Evolutionary conservation across 441 rosid genomes (phyloP).

Genomic region (Rhodomyrtus psidioides): DNA sequence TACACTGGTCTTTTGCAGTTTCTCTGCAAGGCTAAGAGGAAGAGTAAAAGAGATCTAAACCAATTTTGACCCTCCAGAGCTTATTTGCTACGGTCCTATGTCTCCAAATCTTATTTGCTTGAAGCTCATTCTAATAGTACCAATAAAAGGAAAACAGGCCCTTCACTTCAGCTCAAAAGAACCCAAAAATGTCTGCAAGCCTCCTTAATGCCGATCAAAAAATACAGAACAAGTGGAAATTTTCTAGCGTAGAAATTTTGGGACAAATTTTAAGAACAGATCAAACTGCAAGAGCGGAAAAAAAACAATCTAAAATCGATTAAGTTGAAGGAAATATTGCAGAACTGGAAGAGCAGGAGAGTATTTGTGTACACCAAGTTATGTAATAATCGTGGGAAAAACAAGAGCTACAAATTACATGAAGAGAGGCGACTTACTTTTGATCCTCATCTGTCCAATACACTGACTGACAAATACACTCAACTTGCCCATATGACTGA

Average conservation of each 20-base stretch:
- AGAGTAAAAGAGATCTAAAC: not conserved
- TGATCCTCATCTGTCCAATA: conserved; percentile 47
- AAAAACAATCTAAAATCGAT: not conserved
- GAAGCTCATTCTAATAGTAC: not conserved
- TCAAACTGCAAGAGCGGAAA: not conserved
- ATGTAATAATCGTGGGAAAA: not conserved
- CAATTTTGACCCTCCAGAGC: not conserved
- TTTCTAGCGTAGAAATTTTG: not conserved
- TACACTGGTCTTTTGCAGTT: not conserved
- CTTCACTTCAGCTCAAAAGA: not conserved
- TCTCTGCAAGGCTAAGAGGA: not conserved
- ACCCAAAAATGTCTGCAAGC: not conserved
- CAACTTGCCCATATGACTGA: conserved; percentile 30
- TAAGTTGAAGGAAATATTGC: not conserved
- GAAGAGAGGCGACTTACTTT: conserved; percentile 22
- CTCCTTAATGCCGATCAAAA: not conserved
- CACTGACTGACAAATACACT: conserved; percentile 16
- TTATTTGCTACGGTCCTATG: not conserved
- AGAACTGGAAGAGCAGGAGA: not conserved
- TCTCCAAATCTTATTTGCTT: not conserved
- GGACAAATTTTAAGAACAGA: not conserved
- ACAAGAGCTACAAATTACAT: not conserved
- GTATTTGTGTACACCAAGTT: not conserved
- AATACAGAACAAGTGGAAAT: not conserved
- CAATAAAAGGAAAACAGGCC: not conserved